Percentiles rank a stretch among this genome's conserved stretches.
Evolutionary conservation across 2,329 filamentous ascomycete species (phyloP).

Genomic region (Juglanconis juglandina): DNA sequence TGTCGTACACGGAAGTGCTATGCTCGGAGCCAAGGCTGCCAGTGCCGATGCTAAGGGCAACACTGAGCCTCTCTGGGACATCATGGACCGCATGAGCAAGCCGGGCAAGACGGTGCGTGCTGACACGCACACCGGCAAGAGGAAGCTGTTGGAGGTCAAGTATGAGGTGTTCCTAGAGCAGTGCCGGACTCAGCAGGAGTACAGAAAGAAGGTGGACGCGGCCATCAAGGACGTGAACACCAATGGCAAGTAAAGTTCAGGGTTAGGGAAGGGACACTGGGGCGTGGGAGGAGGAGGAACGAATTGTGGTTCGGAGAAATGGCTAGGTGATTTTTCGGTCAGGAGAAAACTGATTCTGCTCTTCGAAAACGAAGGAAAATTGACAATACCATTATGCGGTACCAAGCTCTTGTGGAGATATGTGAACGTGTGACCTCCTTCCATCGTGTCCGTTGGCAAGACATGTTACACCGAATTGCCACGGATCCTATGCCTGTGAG

Average conservation of each 20-base stretch:
- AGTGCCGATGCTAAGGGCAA: slow-evolving; percentile 72
- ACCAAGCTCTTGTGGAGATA: too few relatives aligned
- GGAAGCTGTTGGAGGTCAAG: slow-evolving; percentile 78
- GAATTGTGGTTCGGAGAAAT: too few relatives aligned
- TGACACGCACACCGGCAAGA: slow-evolving; percentile 67
- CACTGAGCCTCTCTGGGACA: slow-evolving; percentile 86
- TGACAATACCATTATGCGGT: too few relatives aligned
- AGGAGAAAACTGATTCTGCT: too few relatives aligned
- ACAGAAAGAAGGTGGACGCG: slow-evolving; percentile 74
- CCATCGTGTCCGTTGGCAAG: too few relatives aligned
- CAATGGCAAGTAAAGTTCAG: slow-evolving; percentile 24
- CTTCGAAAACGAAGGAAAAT: too few relatives aligned
- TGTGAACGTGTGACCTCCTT: too few relatives aligned
- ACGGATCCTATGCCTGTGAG: too few relatives aligned
- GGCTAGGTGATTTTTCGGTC: too few relatives aligned
- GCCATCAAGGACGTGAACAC: slow-evolving; percentile 33
- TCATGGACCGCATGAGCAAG: slow-evolving; percentile 98
- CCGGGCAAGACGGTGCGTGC: slow-evolving; percentile 80
- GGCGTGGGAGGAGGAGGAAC: neutral
- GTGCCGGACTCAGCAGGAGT: slow-evolving; percentile 79
- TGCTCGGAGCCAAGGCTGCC: slow-evolving; percentile 97
- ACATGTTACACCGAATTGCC: too few relatives aligned
- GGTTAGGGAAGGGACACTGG: neutral
- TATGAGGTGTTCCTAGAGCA: slow-evolving; percentile 96
- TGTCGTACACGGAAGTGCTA: slow-evolving; percentile 95